Evolutionary conservation across 441 rosid species (phyloP), one percentile per base, ranked within the genome.

Genomic region (Rhodomyrtus psidioides): DNA sequence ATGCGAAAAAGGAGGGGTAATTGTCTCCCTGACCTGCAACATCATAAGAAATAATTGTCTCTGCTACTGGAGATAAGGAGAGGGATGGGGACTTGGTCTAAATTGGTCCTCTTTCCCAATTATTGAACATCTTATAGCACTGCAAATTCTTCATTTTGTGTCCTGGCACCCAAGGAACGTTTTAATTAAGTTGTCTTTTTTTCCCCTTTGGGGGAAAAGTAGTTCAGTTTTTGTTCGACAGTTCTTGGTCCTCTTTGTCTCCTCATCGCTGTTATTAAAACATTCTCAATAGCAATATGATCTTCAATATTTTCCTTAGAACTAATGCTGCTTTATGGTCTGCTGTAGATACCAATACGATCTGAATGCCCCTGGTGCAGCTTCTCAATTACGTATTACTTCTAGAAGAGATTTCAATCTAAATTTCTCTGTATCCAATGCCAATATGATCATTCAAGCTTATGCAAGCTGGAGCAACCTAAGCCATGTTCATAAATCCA

Each of bases 401-500:
- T 90, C 95, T 58, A 92, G 95, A 5, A 89, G 92, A 93, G 97
- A 96, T 89, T 91, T 98, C 85, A 98, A 96, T 92, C 88, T 98
- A 87, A 98, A 98, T 87, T 88, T 95, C 89, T 94, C 99, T 49
- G 96, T 95, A 85, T 93, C 98, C 79, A 98, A 93, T 91, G 91
- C 92, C 87, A 98, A 98, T 90, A 95, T 97, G 97, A 91, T 96
- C 81, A 92, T 96, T 90, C 98, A 98, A 94, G 99, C 99, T 83
- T 98, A 95, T 91, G 94, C 98, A 75, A 98, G 99, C 93, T 98
- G 99, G 99, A 94, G 91, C 89, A 95, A 92, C 89, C 95, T 96
- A 89, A 91, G 91, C 91, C 89, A 90, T 85, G 93, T 88, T 87
- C 94, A 92, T 82, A 93, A 90, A 87, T 83, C 89, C 90, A 81